Conservation (phyloP, 768 basidiomycete genomes). For the Chalciporus piperatus region DNA sequence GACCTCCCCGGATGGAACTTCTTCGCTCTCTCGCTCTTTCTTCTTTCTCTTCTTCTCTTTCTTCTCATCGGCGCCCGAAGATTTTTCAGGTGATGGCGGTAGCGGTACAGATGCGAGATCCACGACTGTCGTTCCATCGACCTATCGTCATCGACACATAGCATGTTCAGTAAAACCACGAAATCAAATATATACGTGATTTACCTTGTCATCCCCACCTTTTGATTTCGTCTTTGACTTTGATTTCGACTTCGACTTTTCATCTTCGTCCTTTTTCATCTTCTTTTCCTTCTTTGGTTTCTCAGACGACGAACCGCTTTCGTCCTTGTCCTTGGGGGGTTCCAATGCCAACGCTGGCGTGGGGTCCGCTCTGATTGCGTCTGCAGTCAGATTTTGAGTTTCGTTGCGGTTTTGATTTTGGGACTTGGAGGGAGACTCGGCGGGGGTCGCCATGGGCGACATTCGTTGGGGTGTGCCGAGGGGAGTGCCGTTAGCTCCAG, state of each 20-base stretch:
- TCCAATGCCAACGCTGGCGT: not conserved
- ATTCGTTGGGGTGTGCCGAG: conserved; percentile 60
- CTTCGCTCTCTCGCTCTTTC: conserved; percentile 3
- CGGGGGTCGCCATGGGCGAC: conserved; percentile 36
- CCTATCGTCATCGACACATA: conserved; percentile 2
- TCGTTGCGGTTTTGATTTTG: not conserved
- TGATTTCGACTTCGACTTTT: conserved; percentile 12
- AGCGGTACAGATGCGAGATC: not conserved
- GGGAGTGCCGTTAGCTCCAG: conserved; percentile 72
- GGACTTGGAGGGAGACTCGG: not conserved
- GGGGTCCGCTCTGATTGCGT: not conserved
- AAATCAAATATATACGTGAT: not conserved
- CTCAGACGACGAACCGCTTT: conserved; percentile 1
- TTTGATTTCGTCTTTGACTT: conserved; percentile 9
- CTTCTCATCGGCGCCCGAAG: not conserved
- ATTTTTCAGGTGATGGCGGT: not conserved
- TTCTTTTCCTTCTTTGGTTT: conserved; percentile 21
- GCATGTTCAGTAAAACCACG: conserved; percentile 10
- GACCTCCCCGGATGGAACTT: not conserved
- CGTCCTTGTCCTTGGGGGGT: conserved; percentile 1
- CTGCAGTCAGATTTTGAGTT: not conserved
- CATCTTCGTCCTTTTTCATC: conserved; percentile 18
- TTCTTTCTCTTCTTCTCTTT: conserved; percentile 18
- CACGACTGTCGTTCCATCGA: not conserved
- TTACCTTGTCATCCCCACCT: conserved; percentile 10